These are phyloP conservation scores for Naganishia friedmannii DNA, from an alignment of 768 basidiomycete species.

Conservation along the genomic window DNA sequence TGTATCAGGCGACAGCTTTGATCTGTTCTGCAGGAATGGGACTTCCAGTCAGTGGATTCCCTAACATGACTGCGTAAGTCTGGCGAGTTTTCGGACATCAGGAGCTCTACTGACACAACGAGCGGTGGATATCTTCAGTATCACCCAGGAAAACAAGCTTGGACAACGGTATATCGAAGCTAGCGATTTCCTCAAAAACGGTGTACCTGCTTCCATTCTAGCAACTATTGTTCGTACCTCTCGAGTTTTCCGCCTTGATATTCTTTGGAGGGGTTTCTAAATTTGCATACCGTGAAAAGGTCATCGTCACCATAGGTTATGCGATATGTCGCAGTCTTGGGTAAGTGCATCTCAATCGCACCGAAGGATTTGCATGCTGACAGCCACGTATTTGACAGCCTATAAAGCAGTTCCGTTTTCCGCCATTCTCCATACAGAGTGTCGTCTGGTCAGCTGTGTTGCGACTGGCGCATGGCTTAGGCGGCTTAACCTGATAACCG, in stretches of 20 bases:
- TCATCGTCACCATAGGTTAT: slow-evolving; percentile 82
- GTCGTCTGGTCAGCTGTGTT: not conserved
- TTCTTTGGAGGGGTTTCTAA: not conserved
- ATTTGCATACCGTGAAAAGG: slow-evolving; percentile 54
- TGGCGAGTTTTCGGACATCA: not conserved
- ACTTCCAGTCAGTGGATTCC: slow-evolving; percentile 98
- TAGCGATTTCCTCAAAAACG: slow-evolving; percentile 90
- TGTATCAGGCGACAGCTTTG: slow-evolving; percentile 61
- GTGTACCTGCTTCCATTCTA: slow-evolving; percentile 88
- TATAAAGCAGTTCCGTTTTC: not conserved
- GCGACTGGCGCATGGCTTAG: too few species aligned
- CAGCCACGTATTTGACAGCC: not conserved
- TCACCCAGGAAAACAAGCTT: slow-evolving; percentile 84
- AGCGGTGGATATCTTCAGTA: slow-evolving; percentile 45
- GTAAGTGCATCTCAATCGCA: slow-evolving; percentile 54
- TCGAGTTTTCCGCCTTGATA: not conserved
- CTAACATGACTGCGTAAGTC: slow-evolving; percentile 86
- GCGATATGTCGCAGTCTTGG: slow-evolving; percentile 68
- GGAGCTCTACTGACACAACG: not conserved
- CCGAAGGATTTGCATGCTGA: too few species aligned
- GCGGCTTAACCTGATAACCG: too few species aligned
- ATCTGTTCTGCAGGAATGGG: slow-evolving; percentile 97
- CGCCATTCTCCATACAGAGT: not conserved
- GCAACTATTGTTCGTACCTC: slow-evolving; percentile 64
- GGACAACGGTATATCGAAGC: slow-evolving; percentile 76